A percentile compares a stretch with the other conserved stretches of the same genome.
Evolutionary conservation across 2,329 filamentous ascomycete species (phyloP).

Genomic region (Calonectria honghensis): DNA sequence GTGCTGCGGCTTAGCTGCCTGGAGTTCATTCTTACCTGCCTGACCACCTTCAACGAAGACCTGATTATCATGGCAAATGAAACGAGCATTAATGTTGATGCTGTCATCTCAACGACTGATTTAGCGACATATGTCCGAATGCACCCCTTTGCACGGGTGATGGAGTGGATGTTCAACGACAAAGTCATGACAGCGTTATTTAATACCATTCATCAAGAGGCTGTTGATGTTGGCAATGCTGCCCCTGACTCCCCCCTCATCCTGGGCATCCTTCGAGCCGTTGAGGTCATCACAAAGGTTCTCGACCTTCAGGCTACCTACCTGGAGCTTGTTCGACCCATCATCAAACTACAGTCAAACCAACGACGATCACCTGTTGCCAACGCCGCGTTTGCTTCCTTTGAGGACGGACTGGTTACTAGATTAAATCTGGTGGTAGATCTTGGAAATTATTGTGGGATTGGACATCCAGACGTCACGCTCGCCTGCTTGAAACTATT

Average conservation of each 20-base stretch:
- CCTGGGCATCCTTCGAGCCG: constrained; percentile 83
- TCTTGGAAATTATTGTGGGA: constrained; percentile 89
- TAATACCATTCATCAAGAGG: constrained; percentile 84
- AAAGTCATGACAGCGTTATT: constrained; percentile 89
- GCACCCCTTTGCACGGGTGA: constrained; percentile 94
- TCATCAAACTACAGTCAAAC: constrained; percentile 80
- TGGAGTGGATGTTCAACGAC: constrained; percentile 99
- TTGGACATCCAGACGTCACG: constrained; percentile 87
- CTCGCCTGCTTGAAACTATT: constrained; percentile 87
- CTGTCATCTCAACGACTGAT: constrained; percentile 83
- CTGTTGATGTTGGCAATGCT: constrained; percentile 82
- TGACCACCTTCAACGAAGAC: constrained; percentile 95
- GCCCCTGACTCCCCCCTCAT: constrained; percentile 87
- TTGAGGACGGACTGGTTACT: constrained; percentile 92
- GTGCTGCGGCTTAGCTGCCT: constrained; percentile 88
- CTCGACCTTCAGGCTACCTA: constrained; percentile 94
- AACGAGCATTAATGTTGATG: constrained; percentile 84
- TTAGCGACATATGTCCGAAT: constrained; percentile 87
- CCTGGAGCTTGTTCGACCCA: constrained; percentile 88
- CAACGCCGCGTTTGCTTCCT: constrained; percentile 84
- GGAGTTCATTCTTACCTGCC: constrained; percentile 85
- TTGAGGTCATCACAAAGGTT: constrained; percentile 88
- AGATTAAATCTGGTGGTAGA: constrained; percentile 87
- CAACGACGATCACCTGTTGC: constrained; percentile 78
- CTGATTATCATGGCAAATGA: constrained; percentile 89